Percentiles rank a stretch among this genome's conserved stretches.
Evolutionary conservation across 2,329 filamentous ascomycete genomes (phyloP).

Genomic region (Thermothelomyces thermophilus): DNA sequence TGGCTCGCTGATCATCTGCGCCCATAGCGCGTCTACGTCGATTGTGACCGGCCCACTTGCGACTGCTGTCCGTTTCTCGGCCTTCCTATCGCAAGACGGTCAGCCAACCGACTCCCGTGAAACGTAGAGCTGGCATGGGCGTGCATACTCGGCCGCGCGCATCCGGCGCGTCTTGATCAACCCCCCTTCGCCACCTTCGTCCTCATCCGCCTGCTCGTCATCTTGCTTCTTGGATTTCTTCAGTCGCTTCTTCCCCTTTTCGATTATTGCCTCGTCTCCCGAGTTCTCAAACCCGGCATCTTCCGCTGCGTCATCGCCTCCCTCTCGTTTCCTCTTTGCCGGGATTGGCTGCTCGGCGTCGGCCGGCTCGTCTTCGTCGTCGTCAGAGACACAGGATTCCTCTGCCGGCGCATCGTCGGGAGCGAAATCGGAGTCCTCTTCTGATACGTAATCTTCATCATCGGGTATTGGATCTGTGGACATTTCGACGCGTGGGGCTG

Average conservation of each 20-base stretch:
- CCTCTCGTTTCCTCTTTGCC: slow-evolving; percentile 31
- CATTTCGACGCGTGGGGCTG: slow-evolving; percentile 33
- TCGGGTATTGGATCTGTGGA: slow-evolving; percentile 35
- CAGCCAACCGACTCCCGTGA: not conserved
- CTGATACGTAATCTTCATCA: slow-evolving; percentile 57
- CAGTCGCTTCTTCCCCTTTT: slow-evolving; percentile 50
- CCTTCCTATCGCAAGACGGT: slow-evolving; percentile 38
- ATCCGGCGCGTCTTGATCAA: slow-evolving; percentile 68
- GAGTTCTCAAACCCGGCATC: slow-evolving; percentile 56
- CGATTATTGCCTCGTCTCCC: slow-evolving; percentile 65
- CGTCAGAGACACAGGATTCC: slow-evolving; percentile 42
- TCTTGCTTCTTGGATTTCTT: slow-evolving; percentile 42
- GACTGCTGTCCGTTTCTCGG: slow-evolving; percentile 47
- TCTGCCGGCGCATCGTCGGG: slow-evolving; percentile 44
- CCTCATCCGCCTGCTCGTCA: slow-evolving; percentile 33
- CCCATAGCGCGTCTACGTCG: slow-evolving; percentile 66
- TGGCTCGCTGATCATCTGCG: slow-evolving; percentile 50
- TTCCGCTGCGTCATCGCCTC: slow-evolving; percentile 30
- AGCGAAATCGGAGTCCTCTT: slow-evolving; percentile 68
- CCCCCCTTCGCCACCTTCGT: slow-evolving; percentile 53
- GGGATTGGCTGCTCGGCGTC: slow-evolving; percentile 24
- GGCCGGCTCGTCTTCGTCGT: slow-evolving; percentile 47
- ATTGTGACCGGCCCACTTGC: slow-evolving; percentile 57
- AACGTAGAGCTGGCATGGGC: not conserved
- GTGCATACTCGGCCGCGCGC: slow-evolving; percentile 55